phyloP scores from a whole-genome alignment of 495 filamentous ascomycete species.

The Aspergillus diversus region DNA sequence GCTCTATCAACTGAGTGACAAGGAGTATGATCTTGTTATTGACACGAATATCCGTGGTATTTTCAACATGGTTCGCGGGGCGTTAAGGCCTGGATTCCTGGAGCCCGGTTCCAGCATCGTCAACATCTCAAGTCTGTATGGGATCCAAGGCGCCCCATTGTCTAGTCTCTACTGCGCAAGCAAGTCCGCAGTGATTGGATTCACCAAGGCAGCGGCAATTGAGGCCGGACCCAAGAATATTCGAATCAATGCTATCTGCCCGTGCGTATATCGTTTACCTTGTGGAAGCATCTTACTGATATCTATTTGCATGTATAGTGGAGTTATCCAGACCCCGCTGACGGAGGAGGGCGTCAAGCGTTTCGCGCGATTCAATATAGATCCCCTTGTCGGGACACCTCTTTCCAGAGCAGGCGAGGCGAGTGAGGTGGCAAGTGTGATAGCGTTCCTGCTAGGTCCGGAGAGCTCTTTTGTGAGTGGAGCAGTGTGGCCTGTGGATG shows the following conservation, averaged over 20 bases:
- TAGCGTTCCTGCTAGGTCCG: neutral
- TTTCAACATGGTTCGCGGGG: neutral
- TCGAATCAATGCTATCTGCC: neutral
- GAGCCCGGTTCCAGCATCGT: neutral
- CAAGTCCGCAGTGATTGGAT: neutral
- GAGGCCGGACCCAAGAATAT: neutral
- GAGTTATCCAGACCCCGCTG: neutral
- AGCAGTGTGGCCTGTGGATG: neutral
- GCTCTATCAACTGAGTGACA: neutral
- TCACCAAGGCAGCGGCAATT: neutral
- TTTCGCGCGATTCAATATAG: neutral
- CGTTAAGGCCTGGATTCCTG: neutral
- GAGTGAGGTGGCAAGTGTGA: neutral
- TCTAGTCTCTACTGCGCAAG: neutral
- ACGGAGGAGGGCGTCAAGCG: neutral
- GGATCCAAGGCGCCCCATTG: neutral
- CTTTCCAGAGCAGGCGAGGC: neutral
- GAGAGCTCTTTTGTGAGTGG: neutral
- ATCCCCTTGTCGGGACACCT: neutral
- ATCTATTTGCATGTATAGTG: neutral
- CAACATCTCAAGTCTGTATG: neutral
- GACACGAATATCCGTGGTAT: neutral
- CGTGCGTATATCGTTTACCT: neutral
- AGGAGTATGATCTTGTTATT: neutral
- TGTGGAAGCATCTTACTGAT: neutral